Evolutionary conservation across 805 yeast genomes (phyloP).

Genomic region (Kodamaea kaohsiungensis): DNA sequence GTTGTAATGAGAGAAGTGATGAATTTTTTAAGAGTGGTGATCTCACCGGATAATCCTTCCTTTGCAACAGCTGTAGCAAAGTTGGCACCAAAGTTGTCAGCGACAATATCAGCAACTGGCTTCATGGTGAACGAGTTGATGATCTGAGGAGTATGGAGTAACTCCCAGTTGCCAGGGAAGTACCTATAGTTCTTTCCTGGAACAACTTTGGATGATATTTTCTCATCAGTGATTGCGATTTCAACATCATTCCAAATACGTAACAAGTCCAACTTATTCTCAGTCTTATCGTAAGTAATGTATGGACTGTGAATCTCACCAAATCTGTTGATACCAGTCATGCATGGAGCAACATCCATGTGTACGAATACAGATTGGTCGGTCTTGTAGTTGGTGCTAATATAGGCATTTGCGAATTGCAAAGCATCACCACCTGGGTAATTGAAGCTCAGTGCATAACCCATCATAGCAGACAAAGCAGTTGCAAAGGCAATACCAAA

Average conservation of each 20-base stretch:
- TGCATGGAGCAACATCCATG: constrained; percentile 77
- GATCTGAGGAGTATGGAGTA: constrained; percentile 21
- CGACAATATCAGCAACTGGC: constrained; percentile 17
- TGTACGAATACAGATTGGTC: constrained; percentile 51
- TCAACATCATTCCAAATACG: constrained; percentile 31
- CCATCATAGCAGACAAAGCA: constrained; percentile 49
- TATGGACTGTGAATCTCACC: constrained; percentile 51
- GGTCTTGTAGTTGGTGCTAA: constrained; percentile 20
- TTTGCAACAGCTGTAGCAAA: constrained; percentile 4
- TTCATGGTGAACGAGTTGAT: constrained; percentile 20
- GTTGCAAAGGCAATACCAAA: constrained; percentile 31
- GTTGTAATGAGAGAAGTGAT: constrained; percentile 21
- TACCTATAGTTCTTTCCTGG: constrained; percentile 9
- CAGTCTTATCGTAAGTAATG: constrained; percentile 75
- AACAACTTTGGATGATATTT: constrained; percentile 12
- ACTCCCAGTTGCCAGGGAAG: constrained; percentile 22
- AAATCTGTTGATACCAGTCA: constrained; percentile 84
- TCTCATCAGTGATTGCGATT: constrained; percentile 29
- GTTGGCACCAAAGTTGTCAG: constrained; percentile 9
- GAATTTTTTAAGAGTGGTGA: constrained; percentile 8
- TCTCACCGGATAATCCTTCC: constrained; percentile 5
- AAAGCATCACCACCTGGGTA: constrained; percentile 91
- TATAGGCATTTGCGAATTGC: constrained; percentile 46
- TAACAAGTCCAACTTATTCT: constrained; percentile 41
- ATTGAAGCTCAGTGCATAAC: constrained; percentile 66